Conservation (phyloP, 179 eudicot genomes). For the Dionaea muscipula region DNA sequence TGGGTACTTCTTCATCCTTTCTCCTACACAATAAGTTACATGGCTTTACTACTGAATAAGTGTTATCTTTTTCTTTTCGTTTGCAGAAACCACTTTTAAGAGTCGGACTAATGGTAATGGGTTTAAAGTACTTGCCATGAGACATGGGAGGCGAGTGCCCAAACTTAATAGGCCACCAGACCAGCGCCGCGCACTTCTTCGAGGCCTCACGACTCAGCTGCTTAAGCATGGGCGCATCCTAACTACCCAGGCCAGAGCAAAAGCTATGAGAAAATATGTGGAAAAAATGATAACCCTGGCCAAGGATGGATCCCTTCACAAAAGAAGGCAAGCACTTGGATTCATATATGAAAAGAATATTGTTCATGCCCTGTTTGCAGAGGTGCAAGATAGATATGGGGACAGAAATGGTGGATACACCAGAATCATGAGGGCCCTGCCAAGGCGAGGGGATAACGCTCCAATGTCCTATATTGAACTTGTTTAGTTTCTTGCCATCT, state of each 20-base stretch:
- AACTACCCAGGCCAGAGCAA: constrained; percentile 79
- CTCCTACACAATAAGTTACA: too few relatives aligned
- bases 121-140: constrained; percentile 52
- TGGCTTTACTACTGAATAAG: too few relatives aligned
- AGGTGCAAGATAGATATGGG: constrained; percentile 76
- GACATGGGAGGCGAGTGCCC: constrained; percentile 75
- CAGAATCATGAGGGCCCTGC: constrained; percentile 61
- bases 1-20: too few relatives aligned
- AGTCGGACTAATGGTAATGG: constrained; percentile 44
- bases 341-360: constrained; percentile 77
- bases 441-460: constrained; percentile 69
- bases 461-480: constrained; percentile 79
- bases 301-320: constrained; percentile 89
- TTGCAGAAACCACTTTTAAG: too few relatives aligned
- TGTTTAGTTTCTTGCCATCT: constrained; percentile 23
- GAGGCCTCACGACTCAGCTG: constrained; percentile 87
- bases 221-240: constrained; percentile 76
- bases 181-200: constrained; percentile 68
- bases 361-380: constrained; percentile 89
- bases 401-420: constrained; percentile 89
- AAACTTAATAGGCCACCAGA: constrained; percentile 85
- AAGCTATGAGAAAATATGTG: constrained; percentile 62
- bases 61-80: too few relatives aligned
- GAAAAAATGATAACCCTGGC: constrained; percentile 91
- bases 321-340: constrained; percentile 85